A percentile compares a stretch with the other conserved stretches of the same genome.
These are phyloP conservation scores for Hymenoscyphus scutula DNA, from an alignment of 2,329 filamentous ascomycete species.

Conservation along the genomic window DNA sequence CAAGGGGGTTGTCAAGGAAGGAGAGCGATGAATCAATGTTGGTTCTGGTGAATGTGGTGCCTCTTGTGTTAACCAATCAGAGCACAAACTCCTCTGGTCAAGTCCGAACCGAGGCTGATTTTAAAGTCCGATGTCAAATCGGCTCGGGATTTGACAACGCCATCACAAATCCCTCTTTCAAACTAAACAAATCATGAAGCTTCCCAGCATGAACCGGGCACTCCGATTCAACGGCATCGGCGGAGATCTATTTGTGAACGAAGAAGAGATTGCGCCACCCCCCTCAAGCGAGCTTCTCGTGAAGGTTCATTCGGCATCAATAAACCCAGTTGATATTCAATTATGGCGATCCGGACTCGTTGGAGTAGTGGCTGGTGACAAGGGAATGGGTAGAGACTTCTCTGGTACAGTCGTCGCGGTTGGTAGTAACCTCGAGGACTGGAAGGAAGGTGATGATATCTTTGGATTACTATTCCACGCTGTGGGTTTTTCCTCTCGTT, in stretches of 20 bases:
- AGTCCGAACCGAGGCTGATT: not conserved
- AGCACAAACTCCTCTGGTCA: no score
- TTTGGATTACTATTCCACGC: constrained; percentile 35
- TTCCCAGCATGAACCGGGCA: constrained; percentile 22
- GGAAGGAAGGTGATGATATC: constrained; percentile 39
- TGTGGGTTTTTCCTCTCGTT: constrained; percentile 19
- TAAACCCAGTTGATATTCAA: constrained; percentile 34
- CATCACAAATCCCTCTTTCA: not conserved
- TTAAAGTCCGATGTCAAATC: not conserved
- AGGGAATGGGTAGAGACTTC: constrained; percentile 34
- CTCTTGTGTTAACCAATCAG: no score
- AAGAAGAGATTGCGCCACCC: constrained; percentile 26
- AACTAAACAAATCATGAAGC: constrained; percentile 16
- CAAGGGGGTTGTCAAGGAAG: not conserved
- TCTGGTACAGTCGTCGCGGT: constrained; percentile 37
- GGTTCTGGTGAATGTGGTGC: no score
- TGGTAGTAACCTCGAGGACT: constrained; percentile 35
- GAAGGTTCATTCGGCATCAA: constrained; percentile 33
- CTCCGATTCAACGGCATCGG: constrained; percentile 25
- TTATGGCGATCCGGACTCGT: constrained; percentile 31
- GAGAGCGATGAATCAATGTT: no score
- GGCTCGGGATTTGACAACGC: constrained; percentile 4
- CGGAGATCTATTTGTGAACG: constrained; percentile 23
- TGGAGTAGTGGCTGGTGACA: constrained; percentile 30
- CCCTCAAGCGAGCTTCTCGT: constrained; percentile 30